Evolutionary conservation across 805 yeast species (phyloP).

Genomic region (Komagataella populi): DNA sequence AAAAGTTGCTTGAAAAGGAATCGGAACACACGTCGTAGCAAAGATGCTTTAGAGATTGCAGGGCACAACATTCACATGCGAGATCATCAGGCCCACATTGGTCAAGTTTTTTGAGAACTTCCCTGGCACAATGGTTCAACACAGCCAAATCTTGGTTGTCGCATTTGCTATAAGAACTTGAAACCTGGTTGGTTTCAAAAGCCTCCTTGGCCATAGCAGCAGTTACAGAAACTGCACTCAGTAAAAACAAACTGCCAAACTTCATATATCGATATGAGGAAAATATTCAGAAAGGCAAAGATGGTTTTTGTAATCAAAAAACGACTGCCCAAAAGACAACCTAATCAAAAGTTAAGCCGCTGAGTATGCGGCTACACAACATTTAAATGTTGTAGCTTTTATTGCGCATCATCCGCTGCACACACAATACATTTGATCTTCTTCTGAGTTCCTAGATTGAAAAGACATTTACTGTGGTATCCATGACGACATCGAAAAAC

Average conservation of each 20-base stretch:
- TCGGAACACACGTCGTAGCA: conserved; percentile 37
- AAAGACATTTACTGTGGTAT: conserved; percentile 46
- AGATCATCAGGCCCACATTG: conserved; percentile 38
- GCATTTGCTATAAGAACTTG: neutral
- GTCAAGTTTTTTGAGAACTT: conserved; percentile 29
- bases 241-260: neutral
- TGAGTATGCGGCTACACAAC: neutral
- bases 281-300: neutral
- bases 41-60: conserved; percentile 29
- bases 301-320: neutral
- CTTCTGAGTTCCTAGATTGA: conserved; percentile 17
- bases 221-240: neutral
- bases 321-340: neutral
- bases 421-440: neutral
- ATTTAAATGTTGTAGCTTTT: neutral
- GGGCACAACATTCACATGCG: conserved; percentile 44
- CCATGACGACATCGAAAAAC: conserved; percentile 57
- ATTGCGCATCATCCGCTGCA: neutral
- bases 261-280: neutral
- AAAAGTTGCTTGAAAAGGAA: conserved; percentile 28
- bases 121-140: conserved; percentile 30
- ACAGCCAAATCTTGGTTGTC: conserved; percentile 24
- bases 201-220: neutral
- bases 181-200: neutral
- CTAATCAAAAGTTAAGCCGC: neutral